Base-by-base conservation (phyloP, 2,329 filamentous ascomycete species). In the Thermoascus crustaceus region DNA sequence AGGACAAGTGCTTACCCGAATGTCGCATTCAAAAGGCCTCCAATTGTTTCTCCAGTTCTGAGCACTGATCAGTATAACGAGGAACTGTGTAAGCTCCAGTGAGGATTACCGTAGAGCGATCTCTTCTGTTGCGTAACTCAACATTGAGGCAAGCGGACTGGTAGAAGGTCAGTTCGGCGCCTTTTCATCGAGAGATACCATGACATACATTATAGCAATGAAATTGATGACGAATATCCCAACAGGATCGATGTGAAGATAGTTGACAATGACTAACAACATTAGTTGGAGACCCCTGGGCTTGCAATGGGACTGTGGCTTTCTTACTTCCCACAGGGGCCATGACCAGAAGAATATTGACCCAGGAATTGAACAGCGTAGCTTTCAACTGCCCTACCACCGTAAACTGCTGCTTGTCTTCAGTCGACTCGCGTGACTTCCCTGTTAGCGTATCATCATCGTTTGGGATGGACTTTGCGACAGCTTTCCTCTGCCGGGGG, bases 121-220 rank as follows among this genome's bases (percentile, higher is more conserved):
- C 59, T 94, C 87, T 58, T 96, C 89, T 0, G 89, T 95, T 0
- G 85, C 85, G 52, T 83, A 94, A 49, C 83, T 82, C 16, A 96
- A 70, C 68, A 94, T 80, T 9, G 82, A 84, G 2, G 89, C 89
- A 25, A 95, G 71, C 0, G 88, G 88, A 40, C 58, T 61, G n/a
- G 30, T 29, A 11, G 11, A 32, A 13, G n/a, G 7, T 34, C 7
- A 35, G 36, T 25, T 26, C 35, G 18, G 23, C 10, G 16, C 29
- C 21, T 19, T 24, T 13, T 16, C 4, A 10, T 34, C n/a, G 2
- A 6, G 3, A 2, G 10, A 16, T 16, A 4, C 20, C 11, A n/a
- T 10, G 10, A 13, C 54, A 32, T 48, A 61, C 57, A 95, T 80
- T 48, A 95, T 94, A 42, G 88, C 89, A 44, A 95, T 75, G 52